Conservation (phyloP, 2,329 filamentous ascomycete species). For the Cercospora janseana region DNA sequence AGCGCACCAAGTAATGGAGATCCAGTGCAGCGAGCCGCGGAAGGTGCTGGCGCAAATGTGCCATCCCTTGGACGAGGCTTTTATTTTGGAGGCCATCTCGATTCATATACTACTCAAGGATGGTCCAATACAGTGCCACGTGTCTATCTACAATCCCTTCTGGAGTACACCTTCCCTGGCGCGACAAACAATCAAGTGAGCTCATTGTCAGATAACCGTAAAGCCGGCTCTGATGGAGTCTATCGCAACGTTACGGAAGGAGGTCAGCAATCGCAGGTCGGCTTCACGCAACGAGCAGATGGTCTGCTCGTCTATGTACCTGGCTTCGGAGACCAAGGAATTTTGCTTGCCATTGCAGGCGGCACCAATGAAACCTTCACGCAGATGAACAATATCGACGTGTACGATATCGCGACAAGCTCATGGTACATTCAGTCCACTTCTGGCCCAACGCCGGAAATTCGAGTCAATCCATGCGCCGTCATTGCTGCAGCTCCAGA, state of each 20-base stretch:
- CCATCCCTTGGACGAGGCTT: conserved; percentile 68
- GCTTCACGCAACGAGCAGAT: conserved; percentile 72
- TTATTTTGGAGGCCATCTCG: conserved; percentile 77
- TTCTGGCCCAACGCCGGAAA: conserved; percentile 57
- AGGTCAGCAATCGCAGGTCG: conserved; percentile 62
- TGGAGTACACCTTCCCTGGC: conserved; percentile 74
- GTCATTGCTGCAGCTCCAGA: conserved; percentile 64
- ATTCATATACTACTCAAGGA: conserved; percentile 60
- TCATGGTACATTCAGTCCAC: conserved; percentile 75
- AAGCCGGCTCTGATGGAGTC: conserved; percentile 60
- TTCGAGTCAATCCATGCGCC: conserved; percentile 65
- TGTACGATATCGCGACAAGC: conserved; percentile 71
- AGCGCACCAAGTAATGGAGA: conserved; percentile 57
- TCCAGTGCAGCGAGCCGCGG: conserved; percentile 66
- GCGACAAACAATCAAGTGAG: conserved; percentile 63
- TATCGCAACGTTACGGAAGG: conserved; percentile 74
- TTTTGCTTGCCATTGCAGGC: conserved; percentile 74
- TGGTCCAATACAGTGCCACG: conserved; percentile 66
- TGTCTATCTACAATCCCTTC: conserved; percentile 69
- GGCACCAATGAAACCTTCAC: conserved; percentile 67
- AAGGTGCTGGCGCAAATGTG: conserved; percentile 70
- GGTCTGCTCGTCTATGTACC: conserved; percentile 72
- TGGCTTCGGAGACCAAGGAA: conserved; percentile 70
- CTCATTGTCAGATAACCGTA: conserved; percentile 52
- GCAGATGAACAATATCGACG: conserved; percentile 63